Conservation (phyloP, 352 stramenopile genomes). For the Globisporangium alternatum region DNA sequence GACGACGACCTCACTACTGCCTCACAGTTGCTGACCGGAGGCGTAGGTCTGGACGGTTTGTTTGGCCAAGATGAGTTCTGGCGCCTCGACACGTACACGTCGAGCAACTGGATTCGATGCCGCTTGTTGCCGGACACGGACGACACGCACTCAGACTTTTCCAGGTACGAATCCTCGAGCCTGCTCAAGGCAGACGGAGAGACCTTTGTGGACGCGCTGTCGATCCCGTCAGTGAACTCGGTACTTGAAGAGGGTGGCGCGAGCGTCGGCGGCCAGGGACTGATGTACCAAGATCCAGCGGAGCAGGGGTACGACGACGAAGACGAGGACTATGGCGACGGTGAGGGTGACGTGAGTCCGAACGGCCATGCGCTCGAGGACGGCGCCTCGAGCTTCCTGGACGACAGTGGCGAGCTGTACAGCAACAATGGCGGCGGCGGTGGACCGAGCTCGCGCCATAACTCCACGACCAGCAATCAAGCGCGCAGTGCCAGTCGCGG, state of each 20-base stretch:
- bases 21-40: not conserved
- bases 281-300: constrained; percentile 24
- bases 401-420: constrained; percentile 15
- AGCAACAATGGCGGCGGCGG: not conserved
- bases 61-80: constrained; percentile 72
- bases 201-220: constrained; percentile 16
- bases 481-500: constrained; percentile 28
- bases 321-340: constrained; percentile 38
- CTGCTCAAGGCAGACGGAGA: constrained; percentile 21
- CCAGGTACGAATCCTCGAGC: constrained; percentile 31
- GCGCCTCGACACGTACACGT: constrained; percentile 83
- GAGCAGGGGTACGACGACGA: constrained; percentile 35
- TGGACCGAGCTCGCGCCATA: constrained; percentile 1
- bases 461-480: constrained; percentile 9
- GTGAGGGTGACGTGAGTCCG: constrained; percentile 7
- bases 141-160: constrained; percentile 51
- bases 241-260: constrained; percentile 20
- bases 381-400: constrained; percentile 17
- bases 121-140: constrained; percentile 78
- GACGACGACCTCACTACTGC: constrained; percentile 7
- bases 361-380: constrained; percentile 7
- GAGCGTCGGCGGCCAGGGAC: constrained; percentile 1
- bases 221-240: constrained; percentile 13
- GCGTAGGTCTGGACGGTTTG: constrained; percentile 27
- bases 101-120: constrained; percentile 84